Base-by-base conservation (phyloP, 1,284 basidiomycete genomes). In the Boletus albobrunnescens region DNA sequence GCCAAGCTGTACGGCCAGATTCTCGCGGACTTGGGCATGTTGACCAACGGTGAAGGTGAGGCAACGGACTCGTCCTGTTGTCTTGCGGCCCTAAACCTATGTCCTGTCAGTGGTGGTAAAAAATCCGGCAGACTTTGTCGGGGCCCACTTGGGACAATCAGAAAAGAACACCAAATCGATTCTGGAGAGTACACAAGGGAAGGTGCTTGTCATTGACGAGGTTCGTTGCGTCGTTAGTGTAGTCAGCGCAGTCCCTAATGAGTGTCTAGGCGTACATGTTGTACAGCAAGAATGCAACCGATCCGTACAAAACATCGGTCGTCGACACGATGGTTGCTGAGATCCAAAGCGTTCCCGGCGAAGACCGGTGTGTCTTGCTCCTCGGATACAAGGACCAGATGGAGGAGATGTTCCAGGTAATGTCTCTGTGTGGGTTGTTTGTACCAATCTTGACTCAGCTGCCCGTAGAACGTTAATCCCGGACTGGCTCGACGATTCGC, bases 241-340 rank as follows among this genome's bases (percentile, higher is more conserved):
- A 11, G 17, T 9, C 11, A 11, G 27, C n/a, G 4, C 3, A 17
- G 23, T 31, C 13, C 14, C 28, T 47, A 27, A 54, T 8, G 20
- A 16, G 16, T 33, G 1, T 48, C 20, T 46, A 84, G 83, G 82
- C 83, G 7, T 85, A 85, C 47, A 81, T 81, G 79, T 60, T 85
- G 16, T 79, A 82, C 49, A 70, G 71, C 31, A 72, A 74, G 41
- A 60, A 56, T 5, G 59, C 61, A 10, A 42, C 48, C 1, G 81
- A 84, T 53, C 59, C 68, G 0, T 85, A 68, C 65, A 84, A 82
- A 58, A 81, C 78, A 1, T 72, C 81, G 0, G 84, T 85, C 33
- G 81, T 85, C 41, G 83, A 85, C 51, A 84, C 84, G 1, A 77
- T 85, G 44, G 83, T 85, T 0, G 83, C 84, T 0, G 83, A 84